Base-by-base conservation (phyloP, 2,329 filamentous ascomycete genomes). In the Monilinia laxa region DNA sequence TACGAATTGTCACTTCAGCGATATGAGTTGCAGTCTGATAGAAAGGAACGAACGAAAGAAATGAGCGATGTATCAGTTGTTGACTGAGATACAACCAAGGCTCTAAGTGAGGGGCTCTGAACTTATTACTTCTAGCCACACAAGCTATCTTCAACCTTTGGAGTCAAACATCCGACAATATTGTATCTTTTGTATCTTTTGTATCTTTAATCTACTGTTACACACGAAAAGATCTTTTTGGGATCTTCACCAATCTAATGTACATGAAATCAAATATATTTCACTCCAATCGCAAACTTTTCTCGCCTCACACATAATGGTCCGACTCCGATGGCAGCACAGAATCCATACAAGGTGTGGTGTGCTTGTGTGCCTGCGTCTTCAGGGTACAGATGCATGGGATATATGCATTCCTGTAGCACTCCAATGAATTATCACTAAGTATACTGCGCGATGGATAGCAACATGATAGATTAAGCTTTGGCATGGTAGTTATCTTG, bases 311-410 rank as follows among this genome's bases (percentile, higher is more conserved):
- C 31, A 23, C 31, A 2, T 7, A 23, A 62, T 25, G 20, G 35
- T 62, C 47, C 49, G 63, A 23, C 25, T 52, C 63, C 63, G 55
- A 12, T 47, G n/a, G 54, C 52, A 25, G 28, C 35, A 65, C 31
- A 60, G 4, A 65, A 53, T 52, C 38, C 47, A 60, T 28, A 20
- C 23, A 52, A 25, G 31, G 20, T 52, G 45, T 42, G 55, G 35
- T 65, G 55, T 65, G 64, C 64, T 65, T 60, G 35, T 35, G 64
- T 52, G 64, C 31, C 64, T 62, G 64, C 56, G n/a, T 65, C 55
- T 65, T 20, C 64, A 59, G 56, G 45, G 45, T 52, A 65, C 35
- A 65, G 31, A 52, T 65, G 56, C 55, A 60, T 60, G 47, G 45
- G 28, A 25, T 40, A 54, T 62, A 20, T 40, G 23, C 45, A 51